A percentile compares a stretch with the other conserved stretches of the same genome.
These are phyloP conservation scores for Toxoplasma gondii DNA, from an alignment of 169 alveolate genomes.

Conservation along the genomic window DNA sequence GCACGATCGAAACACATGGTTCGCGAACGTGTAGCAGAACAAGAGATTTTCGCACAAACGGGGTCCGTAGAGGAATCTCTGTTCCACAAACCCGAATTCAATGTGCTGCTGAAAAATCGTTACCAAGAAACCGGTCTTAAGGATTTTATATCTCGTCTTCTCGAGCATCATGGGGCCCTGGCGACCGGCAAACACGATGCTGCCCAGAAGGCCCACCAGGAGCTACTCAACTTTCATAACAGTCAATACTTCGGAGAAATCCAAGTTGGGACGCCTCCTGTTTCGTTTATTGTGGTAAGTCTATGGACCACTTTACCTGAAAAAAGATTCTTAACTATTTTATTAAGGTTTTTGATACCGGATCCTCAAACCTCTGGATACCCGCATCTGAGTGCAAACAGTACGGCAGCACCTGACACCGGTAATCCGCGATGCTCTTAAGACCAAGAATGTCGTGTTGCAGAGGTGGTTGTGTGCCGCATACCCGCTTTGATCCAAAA, in stretches of 20 bases:
- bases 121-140: constrained; percentile 62
- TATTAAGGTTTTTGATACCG: constrained; percentile 86
- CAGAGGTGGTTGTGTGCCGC: constrained; percentile 88
- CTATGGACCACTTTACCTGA: background rate
- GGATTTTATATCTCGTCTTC: constrained; percentile 62
- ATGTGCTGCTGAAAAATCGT: constrained; percentile 59
- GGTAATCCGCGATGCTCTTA: background rate
- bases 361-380: constrained; percentile 89
- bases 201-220: constrained; percentile 74
- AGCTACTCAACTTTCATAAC: constrained; percentile 87
- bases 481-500: constrained; percentile 83
- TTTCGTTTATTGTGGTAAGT: constrained; percentile 84
- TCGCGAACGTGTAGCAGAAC: background rate
- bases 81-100: constrained; percentile 54
- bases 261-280: constrained; percentile 88
- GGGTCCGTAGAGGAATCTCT: constrained; percentile 24
- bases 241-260: constrained; percentile 91
- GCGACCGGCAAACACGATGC: constrained; percentile 52
- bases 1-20: background rate
- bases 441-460: background rate
- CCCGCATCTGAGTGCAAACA: constrained; percentile 85
- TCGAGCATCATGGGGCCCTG: constrained; percentile 65
- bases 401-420: background rate
- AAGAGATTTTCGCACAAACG: background rate
- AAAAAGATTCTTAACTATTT: background rate